A percentile compares a stretch with the other conserved stretches of the same genome.
phyloP scores from a whole-genome alignment of 2,329 filamentous ascomycete species.

The Lecanosticta acicola region DNA sequence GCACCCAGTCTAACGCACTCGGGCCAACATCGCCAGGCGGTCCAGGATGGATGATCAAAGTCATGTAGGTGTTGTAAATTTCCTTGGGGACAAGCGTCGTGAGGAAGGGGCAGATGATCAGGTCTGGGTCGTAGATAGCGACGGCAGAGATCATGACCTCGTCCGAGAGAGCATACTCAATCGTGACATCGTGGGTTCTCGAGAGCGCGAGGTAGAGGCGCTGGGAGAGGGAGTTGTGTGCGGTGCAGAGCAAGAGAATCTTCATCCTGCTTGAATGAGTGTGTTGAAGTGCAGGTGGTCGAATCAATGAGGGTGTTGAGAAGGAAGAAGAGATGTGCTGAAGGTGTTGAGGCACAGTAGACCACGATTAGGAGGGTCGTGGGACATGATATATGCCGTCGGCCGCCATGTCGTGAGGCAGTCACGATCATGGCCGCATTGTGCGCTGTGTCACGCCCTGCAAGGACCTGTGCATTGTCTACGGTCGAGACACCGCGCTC shows the following conservation, averaged over 20 bases:
- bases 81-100: conserved; percentile 36
- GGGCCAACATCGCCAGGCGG: conserved; percentile 41
- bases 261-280: conserved; percentile 27
- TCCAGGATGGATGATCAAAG: conserved; percentile 40
- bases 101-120: conserved; percentile 42
- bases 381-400: neutral
- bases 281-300: neutral
- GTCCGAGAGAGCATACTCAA: conserved; percentile 36
- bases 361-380: neutral
- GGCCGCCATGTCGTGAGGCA: neutral
- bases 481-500: no score
- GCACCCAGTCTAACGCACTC: conserved; percentile 40
- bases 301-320: neutral
- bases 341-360: neutral
- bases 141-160: conserved; percentile 37
- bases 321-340: neutral
- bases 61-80: conserved; percentile 36
- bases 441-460: neutral
- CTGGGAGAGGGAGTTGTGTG: conserved; percentile 43
- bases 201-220: conserved; percentile 36
- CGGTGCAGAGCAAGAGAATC: conserved; percentile 43
- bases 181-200: conserved; percentile 35
- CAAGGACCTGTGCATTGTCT: neutral
- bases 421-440: neutral
- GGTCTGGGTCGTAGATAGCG: conserved; percentile 34